Conservation (phyloP, 495 filamentous ascomycete species). For the Podospora anserina region DNA sequence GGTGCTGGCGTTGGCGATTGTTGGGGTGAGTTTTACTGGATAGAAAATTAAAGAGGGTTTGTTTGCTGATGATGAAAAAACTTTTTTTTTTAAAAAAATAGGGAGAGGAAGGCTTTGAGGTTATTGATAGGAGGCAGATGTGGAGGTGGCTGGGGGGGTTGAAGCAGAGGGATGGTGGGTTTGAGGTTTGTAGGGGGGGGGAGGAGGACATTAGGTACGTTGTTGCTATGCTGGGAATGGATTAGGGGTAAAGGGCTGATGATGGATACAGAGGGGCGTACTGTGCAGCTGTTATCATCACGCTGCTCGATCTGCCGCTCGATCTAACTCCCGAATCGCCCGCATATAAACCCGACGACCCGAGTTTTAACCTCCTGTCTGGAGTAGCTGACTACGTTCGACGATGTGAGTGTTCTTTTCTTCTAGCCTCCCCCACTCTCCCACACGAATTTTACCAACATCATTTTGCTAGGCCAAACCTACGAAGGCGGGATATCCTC, state of each 20-base stretch:
- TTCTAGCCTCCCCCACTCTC: background rate
- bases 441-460: background rate
- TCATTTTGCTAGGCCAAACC: constrained; percentile 64
- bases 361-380: constrained; percentile 55
- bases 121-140: constrained; percentile 79
- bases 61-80: no score
- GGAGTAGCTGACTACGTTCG: constrained; percentile 75
- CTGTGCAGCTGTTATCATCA: constrained; percentile 78
- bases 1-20: constrained; percentile 70
- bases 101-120: constrained; percentile 63
- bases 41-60: no score
- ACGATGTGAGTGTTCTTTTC: constrained; percentile 57
- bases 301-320: constrained; percentile 77
- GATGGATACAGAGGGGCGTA: constrained; percentile 68
- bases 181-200: constrained; percentile 73
- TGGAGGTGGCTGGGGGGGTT: constrained; percentile 83
- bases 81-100: no score
- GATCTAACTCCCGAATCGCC: constrained; percentile 64
- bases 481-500: constrained; percentile 90
- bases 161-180: constrained; percentile 81
- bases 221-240: constrained; percentile 16
- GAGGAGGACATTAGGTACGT: constrained; percentile 85
- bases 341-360: constrained; percentile 40
- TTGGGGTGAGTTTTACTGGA: constrained; percentile 42
- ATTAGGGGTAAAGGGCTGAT: background rate